Base-by-base conservation (phyloP, 192 early-diverging fungal genomes). In the Entophlyctis luteolus region DNA sequence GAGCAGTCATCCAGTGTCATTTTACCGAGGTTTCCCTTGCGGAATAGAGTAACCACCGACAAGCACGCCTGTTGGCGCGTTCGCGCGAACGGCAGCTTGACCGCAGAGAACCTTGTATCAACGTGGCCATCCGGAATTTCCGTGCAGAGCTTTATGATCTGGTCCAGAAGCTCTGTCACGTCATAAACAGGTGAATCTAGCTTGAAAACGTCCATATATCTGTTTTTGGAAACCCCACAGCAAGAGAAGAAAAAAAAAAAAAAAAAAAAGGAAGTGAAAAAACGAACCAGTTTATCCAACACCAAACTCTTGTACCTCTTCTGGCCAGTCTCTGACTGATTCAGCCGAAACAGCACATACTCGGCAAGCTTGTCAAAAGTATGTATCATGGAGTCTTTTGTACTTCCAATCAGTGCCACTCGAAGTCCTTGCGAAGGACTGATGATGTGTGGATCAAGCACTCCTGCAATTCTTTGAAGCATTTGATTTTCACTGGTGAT, bases 331-430 rank as follows among this genome's bases (percentile, higher is more conserved):
- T 79, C 63, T 83, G 69, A 32, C 36, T 70, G 68, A 38, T 96
- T 96, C 45, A 98, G 80, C 18, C 86, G 76, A 75, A 87, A 96
- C 0, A 98, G 76, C 20, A 98, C 77, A 65, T 94, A 98, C 72
- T 96, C 96, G 39, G 93, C 79, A 71, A 81, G 72, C 55, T 89
- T 84, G 42, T 92, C 92, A 2, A 88, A 86, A n/a, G n/a, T n/a
- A n/a, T n/a, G n/a, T n/a, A n/a, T n/a, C 37, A 94, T 79, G 59
- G 88, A 81, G 71, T 96, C 93, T 18, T 87, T 90, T 31, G 94
- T 95, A 28, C 20, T 49, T 49, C 2, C 90, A 89, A 37, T 75
- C 37, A 98, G 70, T 5, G 94, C 93, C 2, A 98, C 89, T 62
- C 95, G 93, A 72, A 98, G 75, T 34, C 91, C 88, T 32, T 86